Percentiles rank a stretch among this genome's conserved stretches.
These are phyloP conservation scores for Rusavskia elegans DNA, from an alignment of 495 filamentous ascomycete genomes.

Conservation along the genomic window DNA sequence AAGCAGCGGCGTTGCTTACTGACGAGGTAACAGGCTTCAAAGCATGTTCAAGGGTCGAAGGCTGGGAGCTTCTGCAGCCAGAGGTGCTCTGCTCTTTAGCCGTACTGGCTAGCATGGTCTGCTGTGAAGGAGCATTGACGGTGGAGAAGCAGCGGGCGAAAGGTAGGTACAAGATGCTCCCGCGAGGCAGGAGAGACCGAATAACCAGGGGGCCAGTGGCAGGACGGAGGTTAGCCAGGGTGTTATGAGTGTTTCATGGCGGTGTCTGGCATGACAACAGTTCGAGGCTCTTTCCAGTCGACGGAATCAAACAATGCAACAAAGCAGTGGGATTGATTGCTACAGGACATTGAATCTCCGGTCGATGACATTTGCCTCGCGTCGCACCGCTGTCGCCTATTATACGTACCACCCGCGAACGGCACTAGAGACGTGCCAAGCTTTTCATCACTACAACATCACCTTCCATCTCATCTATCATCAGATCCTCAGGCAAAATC, in stretches of 20 bases:
- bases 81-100: slow-evolving; percentile 6
- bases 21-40: slow-evolving; percentile 8
- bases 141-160: background rate
- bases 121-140: background rate
- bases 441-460: background rate
- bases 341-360: too few relatives aligned
- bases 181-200: background rate
- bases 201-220: background rate
- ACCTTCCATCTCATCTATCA: too few relatives aligned
- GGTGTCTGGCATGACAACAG: background rate
- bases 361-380: background rate
- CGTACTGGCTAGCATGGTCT: slow-evolving; percentile 12
- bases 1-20: slow-evolving; percentile 3
- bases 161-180: background rate
- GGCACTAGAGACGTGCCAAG: background rate
- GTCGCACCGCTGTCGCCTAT: background rate
- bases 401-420: background rate
- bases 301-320: too few relatives aligned
- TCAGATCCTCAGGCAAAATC: too few relatives aligned
- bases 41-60: slow-evolving; percentile 2
- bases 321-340: too few relatives aligned
- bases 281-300: too few relatives aligned
- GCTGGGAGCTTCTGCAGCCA: slow-evolving; percentile 1
- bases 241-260: background rate
- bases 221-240: background rate